Evolutionary conservation across 148 eudicot genomes (phyloP).

Genomic region (Rhododendron kiyosumense): DNA sequence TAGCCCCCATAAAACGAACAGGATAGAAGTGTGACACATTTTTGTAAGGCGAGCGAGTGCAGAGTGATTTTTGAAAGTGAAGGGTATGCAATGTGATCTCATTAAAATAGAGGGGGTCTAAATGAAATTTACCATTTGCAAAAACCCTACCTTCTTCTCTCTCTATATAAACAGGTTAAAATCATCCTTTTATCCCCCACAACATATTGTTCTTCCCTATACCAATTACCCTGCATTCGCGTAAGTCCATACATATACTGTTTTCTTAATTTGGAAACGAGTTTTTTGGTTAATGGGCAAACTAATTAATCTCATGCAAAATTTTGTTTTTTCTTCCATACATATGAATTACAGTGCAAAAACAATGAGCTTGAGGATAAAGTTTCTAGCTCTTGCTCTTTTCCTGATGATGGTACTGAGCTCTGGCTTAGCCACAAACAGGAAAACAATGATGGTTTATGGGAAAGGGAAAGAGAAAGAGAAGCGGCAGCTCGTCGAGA

Average conservation of each 20-base stretch:
- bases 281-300: background rate
- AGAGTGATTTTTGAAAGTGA: too few relatives aligned
- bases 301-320: background rate
- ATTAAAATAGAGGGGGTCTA: background rate
- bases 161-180: background rate
- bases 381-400: conserved; percentile 1
- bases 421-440: background rate
- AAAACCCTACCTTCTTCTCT: background rate
- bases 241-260: background rate
- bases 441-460: background rate
- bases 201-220: background rate
- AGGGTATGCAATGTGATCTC: background rate
- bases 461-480: background rate
- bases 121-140: background rate
- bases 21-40: too few relatives aligned
- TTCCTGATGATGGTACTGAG: conserved; percentile 7
- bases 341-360: background rate
- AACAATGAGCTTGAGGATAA: conserved; percentile 1
- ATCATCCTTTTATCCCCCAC: background rate
- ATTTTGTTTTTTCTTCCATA: background rate
- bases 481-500: background rate
- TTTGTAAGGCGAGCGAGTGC: too few relatives aligned
- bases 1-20: too few relatives aligned
- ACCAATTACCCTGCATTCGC: background rate
- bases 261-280: background rate